Evolutionary conservation across 2,329 filamentous ascomycete genomes (phyloP), one percentile per base, ranked within the genome.

Genomic region (Diplodia corticola): DNA sequence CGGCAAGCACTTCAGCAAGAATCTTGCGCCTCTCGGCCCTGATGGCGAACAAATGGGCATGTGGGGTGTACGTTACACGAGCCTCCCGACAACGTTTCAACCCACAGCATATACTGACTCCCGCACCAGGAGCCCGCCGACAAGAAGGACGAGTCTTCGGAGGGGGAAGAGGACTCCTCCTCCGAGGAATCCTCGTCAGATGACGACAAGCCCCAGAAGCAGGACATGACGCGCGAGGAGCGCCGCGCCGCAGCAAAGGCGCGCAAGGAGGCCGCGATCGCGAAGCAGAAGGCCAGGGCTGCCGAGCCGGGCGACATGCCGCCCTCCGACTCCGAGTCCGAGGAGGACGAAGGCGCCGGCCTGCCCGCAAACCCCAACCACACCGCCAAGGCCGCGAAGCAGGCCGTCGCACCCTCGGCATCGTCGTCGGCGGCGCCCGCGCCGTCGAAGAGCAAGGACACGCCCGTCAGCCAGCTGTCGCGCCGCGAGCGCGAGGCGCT

Each of bases 311-410:
- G 94, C 72, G 94, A 98, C 76, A 79, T 98, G 71, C 94, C 93
- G 3, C 86, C 92, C 5, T 90, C 88, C 70, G 88, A 86, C 4
- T 85, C 87, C 37, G 84, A 87, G 55, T 84, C 85, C 13, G 83
- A 85, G 33, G 84, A 85, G 15, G 83, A 85, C 44, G 84, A 88
- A 59, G 83, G 83, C 22, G 85, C n/a, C n/a, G n/a, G 86, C 69
- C 89, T 91, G 86, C 93, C 92, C 65, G 91, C 91, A 68, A 97
- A 97, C 81, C 93, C 94, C 20, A 97, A 97, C 81, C 93, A 97
- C 75, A 87, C 85, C 22, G 83, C 83, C 68, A 86, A 87, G 68
- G 85, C 86, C 1, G 83, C 85, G 75, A 91, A 89, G 69, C 91
- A 92, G 78, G 89, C 92, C 7, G 83, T 79, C 33, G 73, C 61